Evolutionary conservation across 441 rosid species (phyloP), one percentile per base, ranked within the genome.

Genomic region (Jatropha multifida): DNA sequence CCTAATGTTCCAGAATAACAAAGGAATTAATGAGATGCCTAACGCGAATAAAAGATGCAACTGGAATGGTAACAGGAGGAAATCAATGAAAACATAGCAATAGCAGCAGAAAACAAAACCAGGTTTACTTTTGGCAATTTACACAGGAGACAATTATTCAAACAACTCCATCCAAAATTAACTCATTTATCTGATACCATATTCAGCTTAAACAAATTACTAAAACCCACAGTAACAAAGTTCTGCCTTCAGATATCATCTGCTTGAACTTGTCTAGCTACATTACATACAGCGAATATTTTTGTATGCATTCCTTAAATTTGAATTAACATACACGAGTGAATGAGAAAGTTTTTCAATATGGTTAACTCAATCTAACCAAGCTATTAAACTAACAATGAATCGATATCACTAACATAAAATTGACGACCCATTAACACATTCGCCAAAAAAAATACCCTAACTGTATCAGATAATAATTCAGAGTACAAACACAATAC

Each of bases 301-400:
- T 56, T 10, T 9, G 12, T 15, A 27, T 32, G 26, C 5, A 18
- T 26, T 18, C 54, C 7, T 15, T 6, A 52, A 40, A 51, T 60
- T 38, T 62, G n/a, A 58, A 65, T 61, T 20, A 23, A 55, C 51
- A 27, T 5, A 3, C 14, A 26, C 11, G 52, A 51, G 46, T 26
- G 14, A 61, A 62, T 6, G 51, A 49, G 3, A 37, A 67, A 26
- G 5, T 15, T 69, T 76, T 62, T 32, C 61, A 48, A 38, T 32
- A 48, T 15, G 38, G 42, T 63, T 38, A 8, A 65, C 15, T 15
- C 20, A 54, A 54, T 40, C 64, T 65, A 40, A 1, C 44, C 55
- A 72, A 72, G 65, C 15, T 64, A 64, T 60, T 41, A 63, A 42
- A 41, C 20, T 32, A 69, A 54, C 63, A 18, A 6, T 38, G 26